These are phyloP conservation scores for Coemansia brasiliensis DNA, from an alignment of 192 early-diverging fungal genomes.

Conservation along the genomic window DNA sequence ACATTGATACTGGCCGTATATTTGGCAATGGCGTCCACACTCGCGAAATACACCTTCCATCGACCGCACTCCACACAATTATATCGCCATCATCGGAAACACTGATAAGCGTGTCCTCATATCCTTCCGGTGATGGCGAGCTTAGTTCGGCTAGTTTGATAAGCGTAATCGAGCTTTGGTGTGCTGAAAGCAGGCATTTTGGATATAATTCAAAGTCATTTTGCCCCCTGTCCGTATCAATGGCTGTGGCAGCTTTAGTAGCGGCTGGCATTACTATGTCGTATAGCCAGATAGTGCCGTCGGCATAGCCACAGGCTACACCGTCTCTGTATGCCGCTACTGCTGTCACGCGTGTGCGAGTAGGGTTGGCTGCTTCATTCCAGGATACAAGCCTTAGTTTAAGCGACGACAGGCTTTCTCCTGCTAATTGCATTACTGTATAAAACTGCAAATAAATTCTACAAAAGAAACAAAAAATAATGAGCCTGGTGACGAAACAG, in stretches of 20 bases:
- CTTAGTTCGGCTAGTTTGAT: constrained; percentile 30
- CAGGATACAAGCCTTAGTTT: constrained; percentile 33
- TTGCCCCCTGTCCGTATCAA: constrained; percentile 6
- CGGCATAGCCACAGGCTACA: constrained; percentile 39
- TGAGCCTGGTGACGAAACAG: too few relatives aligned
- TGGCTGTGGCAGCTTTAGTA: neutral
- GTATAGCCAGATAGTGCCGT: constrained; percentile 53
- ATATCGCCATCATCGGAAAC: constrained; percentile 43
- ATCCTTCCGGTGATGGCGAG: constrained; percentile 30
- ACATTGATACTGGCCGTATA: constrained; percentile 28
- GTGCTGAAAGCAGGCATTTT: constrained; percentile 31
- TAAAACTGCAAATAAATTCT: neutral
- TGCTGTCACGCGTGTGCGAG: constrained; percentile 31
- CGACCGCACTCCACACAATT: constrained; percentile 36
- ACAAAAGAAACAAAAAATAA: neutral
- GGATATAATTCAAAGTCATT: constrained; percentile 19
- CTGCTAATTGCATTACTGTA: neutral
- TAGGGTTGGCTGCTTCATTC: constrained; percentile 46
- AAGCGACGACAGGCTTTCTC: constrained; percentile 13
- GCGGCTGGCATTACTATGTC: constrained; percentile 3
- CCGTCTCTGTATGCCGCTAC: constrained; percentile 24
- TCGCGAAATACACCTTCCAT: constrained; percentile 49
- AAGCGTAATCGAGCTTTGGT: constrained; percentile 27
- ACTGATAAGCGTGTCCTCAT: constrained; percentile 38
- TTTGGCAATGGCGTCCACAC: constrained; percentile 24